phyloP scores from a whole-genome alignment of 768 basidiomycete species.

The Candolleomyces eurysporus region DNA sequence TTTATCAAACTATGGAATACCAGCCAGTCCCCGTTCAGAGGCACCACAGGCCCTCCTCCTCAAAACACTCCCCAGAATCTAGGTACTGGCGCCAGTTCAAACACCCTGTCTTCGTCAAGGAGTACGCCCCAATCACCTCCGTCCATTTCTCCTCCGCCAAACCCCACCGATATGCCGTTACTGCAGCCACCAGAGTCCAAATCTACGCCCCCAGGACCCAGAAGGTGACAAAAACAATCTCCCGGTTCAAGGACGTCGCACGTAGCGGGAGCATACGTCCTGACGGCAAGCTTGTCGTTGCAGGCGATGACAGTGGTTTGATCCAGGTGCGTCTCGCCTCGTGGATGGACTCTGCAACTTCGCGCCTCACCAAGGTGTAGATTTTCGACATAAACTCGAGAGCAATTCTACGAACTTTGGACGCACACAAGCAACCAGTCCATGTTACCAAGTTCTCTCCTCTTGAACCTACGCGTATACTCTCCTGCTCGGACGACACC shows the following conservation, averaged over 20 bases:
- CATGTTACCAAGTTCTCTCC: conserved; percentile 93
- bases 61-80: conserved; percentile 71
- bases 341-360: neutral
- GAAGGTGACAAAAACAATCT: conserved; percentile 93
- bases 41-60: conserved; percentile 48
- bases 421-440: conserved; percentile 94
- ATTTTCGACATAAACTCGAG: conserved; percentile 92
- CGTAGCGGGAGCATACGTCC: conserved; percentile 83
- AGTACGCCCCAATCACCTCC: conserved; percentile 94
- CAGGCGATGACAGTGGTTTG: conserved; percentile 91
- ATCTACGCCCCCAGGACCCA: conserved; percentile 96
- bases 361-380: conserved; percentile 34
- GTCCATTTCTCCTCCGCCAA: conserved; percentile 85
- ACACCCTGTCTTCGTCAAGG: conserved; percentile 92
- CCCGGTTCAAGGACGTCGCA: conserved; percentile 95
- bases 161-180: conserved; percentile 95
- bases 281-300: conserved; percentile 94
- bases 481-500: conserved; percentile 96
- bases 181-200: conserved; percentile 89
- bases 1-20: conserved; percentile 61
- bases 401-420: conserved; percentile 89
- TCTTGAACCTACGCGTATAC: conserved; percentile 74
- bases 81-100: conserved; percentile 87
- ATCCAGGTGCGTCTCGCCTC: conserved; percentile 56
- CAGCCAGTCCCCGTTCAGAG: conserved; percentile 71